These are phyloP conservation scores for Aspergillus mulundensis DNA, from an alignment of 495 filamentous ascomycete genomes.

Conservation along the genomic window DNA sequence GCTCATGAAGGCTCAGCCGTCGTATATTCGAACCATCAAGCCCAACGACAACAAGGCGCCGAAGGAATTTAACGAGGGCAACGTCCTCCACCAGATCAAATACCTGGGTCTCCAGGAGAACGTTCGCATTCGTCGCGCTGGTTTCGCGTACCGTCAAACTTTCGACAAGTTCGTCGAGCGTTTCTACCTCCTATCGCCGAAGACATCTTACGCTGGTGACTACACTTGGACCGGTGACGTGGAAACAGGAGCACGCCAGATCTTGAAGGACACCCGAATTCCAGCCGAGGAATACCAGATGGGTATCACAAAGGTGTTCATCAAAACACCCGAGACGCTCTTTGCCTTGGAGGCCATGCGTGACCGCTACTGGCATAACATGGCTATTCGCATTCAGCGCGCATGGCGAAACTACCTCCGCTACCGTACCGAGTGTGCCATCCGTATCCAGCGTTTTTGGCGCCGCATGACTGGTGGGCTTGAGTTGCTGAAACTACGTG, in stretches of 20 bases:
- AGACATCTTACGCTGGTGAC: constrained; percentile 92
- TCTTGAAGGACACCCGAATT: constrained; percentile 93
- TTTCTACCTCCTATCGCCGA: constrained; percentile 92
- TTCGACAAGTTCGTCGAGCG: constrained; percentile 98
- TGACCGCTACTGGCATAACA: constrained; percentile 98
- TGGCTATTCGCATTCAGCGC: constrained; percentile 95
- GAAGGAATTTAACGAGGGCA: constrained; percentile 81
- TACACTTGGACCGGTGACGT: constrained; percentile 92
- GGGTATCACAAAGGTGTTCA: constrained; percentile 95
- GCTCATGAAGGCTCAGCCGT: constrained; percentile 93
- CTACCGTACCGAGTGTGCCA: constrained; percentile 88
- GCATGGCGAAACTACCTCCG: constrained; percentile 95
- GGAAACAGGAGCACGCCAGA: constrained; percentile 83
- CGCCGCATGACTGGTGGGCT: constrained; percentile 81
- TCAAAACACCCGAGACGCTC: constrained; percentile 96
- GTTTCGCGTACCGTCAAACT: constrained; percentile 95
- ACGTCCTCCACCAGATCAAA: constrained; percentile 98
- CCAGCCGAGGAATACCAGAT: constrained; percentile 95
- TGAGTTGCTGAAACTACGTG: constrained; percentile 81
- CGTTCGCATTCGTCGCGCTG: constrained; percentile 92
- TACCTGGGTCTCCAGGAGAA: constrained; percentile 99
- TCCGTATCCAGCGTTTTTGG: constrained; percentile 93
- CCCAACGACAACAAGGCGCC: constrained; percentile 98
- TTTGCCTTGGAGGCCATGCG: constrained; percentile 98
- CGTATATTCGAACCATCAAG: constrained; percentile 98